Evolutionary conservation across 768 basidiomycete species (phyloP).

Genomic region (Porphyrellus cyaneotinctus): DNA sequence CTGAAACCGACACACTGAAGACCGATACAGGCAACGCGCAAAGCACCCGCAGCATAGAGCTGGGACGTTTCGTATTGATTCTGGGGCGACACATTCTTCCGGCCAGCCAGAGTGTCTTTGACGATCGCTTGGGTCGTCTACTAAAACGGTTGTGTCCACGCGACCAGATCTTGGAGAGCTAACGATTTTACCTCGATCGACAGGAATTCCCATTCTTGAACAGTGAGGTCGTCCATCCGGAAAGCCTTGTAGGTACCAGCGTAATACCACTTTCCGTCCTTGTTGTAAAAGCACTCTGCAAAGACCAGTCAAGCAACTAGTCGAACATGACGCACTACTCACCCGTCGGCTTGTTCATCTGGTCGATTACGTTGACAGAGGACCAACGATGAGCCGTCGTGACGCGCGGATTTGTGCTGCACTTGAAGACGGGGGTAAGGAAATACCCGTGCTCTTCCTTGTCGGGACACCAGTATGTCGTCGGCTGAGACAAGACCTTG

Average conservation of each 20-base stretch:
- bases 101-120: constrained; percentile 64
- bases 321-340: neutral
- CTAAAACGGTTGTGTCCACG: constrained; percentile 9
- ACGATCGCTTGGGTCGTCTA: constrained; percentile 65
- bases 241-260: constrained; percentile 74
- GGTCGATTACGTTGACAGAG: constrained; percentile 55
- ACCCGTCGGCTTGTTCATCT: constrained; percentile 65
- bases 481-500: constrained; percentile 60
- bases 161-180: neutral
- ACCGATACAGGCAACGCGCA: constrained; percentile 69
- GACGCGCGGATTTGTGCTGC: constrained; percentile 73
- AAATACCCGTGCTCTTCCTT: constrained; percentile 81
- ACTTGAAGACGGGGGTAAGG: constrained; percentile 70
- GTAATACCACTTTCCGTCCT: constrained; percentile 79
- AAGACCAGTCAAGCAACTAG: neutral
- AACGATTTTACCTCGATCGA: constrained; percentile 49
- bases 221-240: constrained; percentile 57
- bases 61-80: constrained; percentile 72
- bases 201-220: constrained; percentile 66
- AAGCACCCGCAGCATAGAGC: constrained; percentile 67
- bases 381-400: constrained; percentile 74
- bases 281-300: constrained; percentile 77
- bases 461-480: constrained; percentile 76
- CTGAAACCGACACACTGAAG: constrained; percentile 78
- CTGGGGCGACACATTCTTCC: constrained; percentile 76